phyloP scores from a whole-genome alignment of 2,329 filamentous ascomycete species.

The Clonostachys sp. region DNA sequence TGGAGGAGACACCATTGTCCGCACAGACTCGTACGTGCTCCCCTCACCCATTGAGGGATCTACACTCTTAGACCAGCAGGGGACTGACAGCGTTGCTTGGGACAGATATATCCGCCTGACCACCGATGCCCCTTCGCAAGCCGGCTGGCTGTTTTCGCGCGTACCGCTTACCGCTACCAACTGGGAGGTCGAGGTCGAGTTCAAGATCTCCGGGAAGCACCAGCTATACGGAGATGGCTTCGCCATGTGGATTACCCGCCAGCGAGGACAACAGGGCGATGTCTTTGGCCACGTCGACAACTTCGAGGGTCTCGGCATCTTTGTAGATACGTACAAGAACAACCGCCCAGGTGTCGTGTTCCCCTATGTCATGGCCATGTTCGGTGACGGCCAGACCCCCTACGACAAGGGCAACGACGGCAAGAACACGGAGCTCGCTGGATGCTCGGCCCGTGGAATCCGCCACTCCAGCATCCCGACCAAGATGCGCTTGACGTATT shows the following conservation, averaged over 20 bases:
- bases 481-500: constrained; percentile 87
- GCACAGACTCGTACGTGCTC: constrained; percentile 58
- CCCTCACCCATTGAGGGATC: neutral
- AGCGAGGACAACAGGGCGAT: constrained; percentile 72
- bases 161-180: constrained; percentile 96
- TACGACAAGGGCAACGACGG: constrained; percentile 96
- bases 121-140: constrained; percentile 83
- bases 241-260: constrained; percentile 96
- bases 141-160: constrained; percentile 89
- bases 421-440: constrained; percentile 86
- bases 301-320: constrained; percentile 92
- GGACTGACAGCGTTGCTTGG: neutral
- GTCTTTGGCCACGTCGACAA: constrained; percentile 87
- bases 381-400: constrained; percentile 80
- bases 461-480: constrained; percentile 76
- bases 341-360: constrained; percentile 94
- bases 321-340: constrained; percentile 99
- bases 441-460: constrained; percentile 90
- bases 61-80: neutral
- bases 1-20: constrained; percentile 87
- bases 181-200: constrained; percentile 97
- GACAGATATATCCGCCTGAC: constrained; percentile 85
- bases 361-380: constrained; percentile 98
- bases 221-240: constrained; percentile 94
- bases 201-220: constrained; percentile 85